A percentile compares a stretch with the other conserved stretches of the same genome.
Evolutionary conservation across 441 rosid genomes (phyloP).

Genomic region (Hura crepitans): DNA sequence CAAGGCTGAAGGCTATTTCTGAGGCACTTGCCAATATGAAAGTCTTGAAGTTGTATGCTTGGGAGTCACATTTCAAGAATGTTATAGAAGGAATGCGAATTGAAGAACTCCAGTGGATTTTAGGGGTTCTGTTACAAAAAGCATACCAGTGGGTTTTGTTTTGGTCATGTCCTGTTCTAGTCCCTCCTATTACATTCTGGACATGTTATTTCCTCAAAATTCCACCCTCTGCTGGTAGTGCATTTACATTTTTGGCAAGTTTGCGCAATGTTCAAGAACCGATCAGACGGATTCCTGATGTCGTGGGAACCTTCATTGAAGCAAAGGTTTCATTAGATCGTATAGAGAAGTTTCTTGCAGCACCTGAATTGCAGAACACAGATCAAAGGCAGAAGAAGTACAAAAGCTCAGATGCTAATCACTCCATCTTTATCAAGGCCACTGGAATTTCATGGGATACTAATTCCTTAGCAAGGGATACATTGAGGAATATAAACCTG

Average conservation of each 20-base stretch:
- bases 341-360: slow-evolving; percentile 38
- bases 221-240: slow-evolving; percentile 39
- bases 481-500: slow-evolving; percentile 35
- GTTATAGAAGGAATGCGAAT: slow-evolving; percentile 33
- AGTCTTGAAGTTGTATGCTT: slow-evolving; percentile 56
- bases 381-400: slow-evolving; percentile 6
- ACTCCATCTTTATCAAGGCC: slow-evolving; percentile 28
- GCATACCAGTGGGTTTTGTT: slow-evolving; percentile 32
- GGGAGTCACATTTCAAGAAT: slow-evolving; percentile 53
- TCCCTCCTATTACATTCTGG: slow-evolving; percentile 41
- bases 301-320: slow-evolving; percentile 32
- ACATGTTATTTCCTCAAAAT: slow-evolving; percentile 41
- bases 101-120: slow-evolving; percentile 36
- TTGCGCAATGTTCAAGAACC: slow-evolving; percentile 44
- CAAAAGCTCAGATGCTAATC: slow-evolving; percentile 8
- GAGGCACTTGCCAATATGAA: slow-evolving; percentile 55
- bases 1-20: slow-evolving; percentile 33
- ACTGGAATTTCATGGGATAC: slow-evolving; percentile 39
- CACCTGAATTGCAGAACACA: slow-evolving; percentile 37
- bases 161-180: slow-evolving; percentile 45
- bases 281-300: slow-evolving; percentile 41
- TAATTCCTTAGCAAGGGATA: slow-evolving; percentile 11
- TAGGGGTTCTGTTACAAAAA: slow-evolving; percentile 23
- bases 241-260: slow-evolving; percentile 47
- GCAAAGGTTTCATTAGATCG: slow-evolving; percentile 43